phyloP scores from a whole-genome alignment of 768 basidiomycete species.

The Tubosaeta brunneosetosa region DNA sequence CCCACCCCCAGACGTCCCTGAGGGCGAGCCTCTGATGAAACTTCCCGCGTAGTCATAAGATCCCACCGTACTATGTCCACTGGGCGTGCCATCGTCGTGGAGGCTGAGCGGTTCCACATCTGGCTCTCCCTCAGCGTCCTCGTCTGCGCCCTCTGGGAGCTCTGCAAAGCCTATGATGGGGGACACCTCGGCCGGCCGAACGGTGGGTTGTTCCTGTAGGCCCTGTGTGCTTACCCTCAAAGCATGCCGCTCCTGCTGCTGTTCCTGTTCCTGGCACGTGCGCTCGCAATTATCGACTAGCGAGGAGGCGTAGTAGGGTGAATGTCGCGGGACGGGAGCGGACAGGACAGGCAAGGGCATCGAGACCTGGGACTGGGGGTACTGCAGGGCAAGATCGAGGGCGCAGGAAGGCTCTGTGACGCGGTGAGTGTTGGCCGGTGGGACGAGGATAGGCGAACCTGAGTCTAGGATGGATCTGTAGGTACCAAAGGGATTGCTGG shows the following conservation, averaged over 20 bases:
- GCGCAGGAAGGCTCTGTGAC: conserved; percentile 17
- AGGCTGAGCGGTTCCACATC: conserved; percentile 27
- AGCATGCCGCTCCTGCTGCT: conserved; percentile 28
- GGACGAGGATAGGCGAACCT: conserved; percentile 22
- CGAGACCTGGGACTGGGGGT: conserved; percentile 16
- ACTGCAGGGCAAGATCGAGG: conserved; percentile 26
- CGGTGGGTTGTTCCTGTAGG: conserved; percentile 30
- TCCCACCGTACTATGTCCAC: conserved; percentile 29
- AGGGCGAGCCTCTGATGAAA: conserved; percentile 16
- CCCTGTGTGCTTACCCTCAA: conserved; percentile 30
- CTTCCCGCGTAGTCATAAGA: conserved; percentile 21
- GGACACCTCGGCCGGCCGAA: conserved; percentile 31
- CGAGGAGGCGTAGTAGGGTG: conserved; percentile 28
- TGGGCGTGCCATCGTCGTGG: conserved; percentile 11
- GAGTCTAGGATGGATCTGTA: conserved; percentile 24
- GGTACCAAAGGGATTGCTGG: conserved; percentile 18
- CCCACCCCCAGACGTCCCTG: conserved; percentile 18
- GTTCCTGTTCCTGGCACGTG: conserved; percentile 39
- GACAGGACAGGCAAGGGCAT: conserved; percentile 25
- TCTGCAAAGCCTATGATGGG: conserved; percentile 29
- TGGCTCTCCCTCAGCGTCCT: conserved; percentile 34
- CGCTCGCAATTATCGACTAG: conserved; percentile 31
- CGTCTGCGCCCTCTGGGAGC: conserved; percentile 29
- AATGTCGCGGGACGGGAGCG: conserved; percentile 33
- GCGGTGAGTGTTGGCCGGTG: conserved; percentile 8